A percentile compares a stretch with the other conserved stretches of the same genome.
These are phyloP conservation scores for Naganishia vishniacii DNA, from an alignment of 768 basidiomycete species.

Conservation along the genomic window DNA sequence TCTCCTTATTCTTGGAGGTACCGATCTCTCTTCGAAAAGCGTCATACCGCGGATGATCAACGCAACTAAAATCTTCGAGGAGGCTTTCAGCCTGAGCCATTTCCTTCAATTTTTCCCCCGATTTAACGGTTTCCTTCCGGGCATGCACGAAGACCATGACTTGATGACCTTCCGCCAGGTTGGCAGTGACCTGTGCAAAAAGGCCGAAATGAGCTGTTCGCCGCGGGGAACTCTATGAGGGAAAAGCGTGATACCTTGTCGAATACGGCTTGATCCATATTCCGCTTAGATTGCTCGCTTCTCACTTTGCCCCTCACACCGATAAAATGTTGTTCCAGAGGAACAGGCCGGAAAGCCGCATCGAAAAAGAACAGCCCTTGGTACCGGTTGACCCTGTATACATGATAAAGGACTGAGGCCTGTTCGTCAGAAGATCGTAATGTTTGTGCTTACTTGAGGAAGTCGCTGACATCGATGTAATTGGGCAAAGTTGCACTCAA, in stretches of 20 bases:
- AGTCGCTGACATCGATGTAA: conserved; percentile 92
- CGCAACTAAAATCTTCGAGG: conserved; percentile 70
- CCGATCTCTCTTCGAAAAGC: conserved; percentile 71
- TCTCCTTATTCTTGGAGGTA: conserved; percentile 84
- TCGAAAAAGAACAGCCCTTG: conserved; percentile 95
- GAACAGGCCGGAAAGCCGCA: conserved; percentile 91
- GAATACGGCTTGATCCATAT: conserved; percentile 80
- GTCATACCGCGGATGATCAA: conserved; percentile 71
- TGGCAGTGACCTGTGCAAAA: conserved; percentile 60
- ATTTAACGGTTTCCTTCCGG: conserved; percentile 93
- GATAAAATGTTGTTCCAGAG: conserved; percentile 93
- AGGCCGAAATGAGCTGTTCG: not conserved
- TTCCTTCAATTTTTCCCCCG: conserved; percentile 74
- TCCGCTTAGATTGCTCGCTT: conserved; percentile 66
- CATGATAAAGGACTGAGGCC: not conserved
- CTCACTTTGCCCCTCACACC: conserved; percentile 85
- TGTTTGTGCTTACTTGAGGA: conserved; percentile 63
- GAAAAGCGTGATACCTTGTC: conserved; percentile 58
- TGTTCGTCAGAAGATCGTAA: not conserved
- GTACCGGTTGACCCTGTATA: conserved; percentile 75
- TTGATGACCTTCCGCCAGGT: conserved; percentile 88
- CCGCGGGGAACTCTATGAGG: too few relatives aligned
- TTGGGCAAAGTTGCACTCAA: conserved; percentile 92
- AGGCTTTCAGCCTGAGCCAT: conserved; percentile 65
- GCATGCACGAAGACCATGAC: conserved; percentile 99